phyloP scores from a whole-genome alignment of 345 rosid genomes.

The Cardamine resedifolia region DNA sequence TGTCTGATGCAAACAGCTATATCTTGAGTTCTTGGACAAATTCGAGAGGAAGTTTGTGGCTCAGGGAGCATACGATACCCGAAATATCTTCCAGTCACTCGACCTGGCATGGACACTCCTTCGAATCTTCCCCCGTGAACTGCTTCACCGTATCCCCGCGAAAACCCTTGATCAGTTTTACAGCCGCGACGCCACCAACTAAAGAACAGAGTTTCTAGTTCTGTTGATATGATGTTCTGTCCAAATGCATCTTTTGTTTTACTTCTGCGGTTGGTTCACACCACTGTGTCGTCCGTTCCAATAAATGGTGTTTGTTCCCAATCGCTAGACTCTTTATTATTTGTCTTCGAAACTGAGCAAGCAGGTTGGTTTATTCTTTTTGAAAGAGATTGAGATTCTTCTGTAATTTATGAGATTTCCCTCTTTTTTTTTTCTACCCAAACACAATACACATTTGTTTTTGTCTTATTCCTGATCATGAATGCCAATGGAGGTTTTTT shows the following conservation, averaged over 20 bases:
- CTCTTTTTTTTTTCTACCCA: not conserved
- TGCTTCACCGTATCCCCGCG: conserved; percentile 94
- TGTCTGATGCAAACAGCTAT: conserved; percentile 57
- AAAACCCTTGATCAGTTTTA: conserved; percentile 84
- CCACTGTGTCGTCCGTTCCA: conserved; percentile 19
- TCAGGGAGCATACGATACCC: conserved; percentile 96
- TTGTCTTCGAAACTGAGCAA: conserved; percentile 20
- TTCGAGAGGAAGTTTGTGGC: conserved; percentile 91
- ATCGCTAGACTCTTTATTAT: conserved; percentile 16
- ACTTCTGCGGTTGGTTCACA: conserved; percentile 21
- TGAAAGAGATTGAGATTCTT: conserved; percentile 16
- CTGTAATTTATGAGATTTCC: conserved; percentile 20
- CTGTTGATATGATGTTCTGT: conserved; percentile 7
- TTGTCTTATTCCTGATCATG: not conserved
- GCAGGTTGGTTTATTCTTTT: conserved; percentile 24
- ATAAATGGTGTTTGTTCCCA: conserved; percentile 31
- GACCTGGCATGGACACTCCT: conserved; percentile 96
- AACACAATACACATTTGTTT: conserved; percentile 10
- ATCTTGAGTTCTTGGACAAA: conserved; percentile 89
- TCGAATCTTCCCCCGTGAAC: conserved; percentile 93
- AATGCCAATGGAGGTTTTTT: not conserved
- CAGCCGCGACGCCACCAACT: conserved; percentile 60
- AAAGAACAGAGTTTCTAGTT: not conserved
- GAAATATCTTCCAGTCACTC: conserved; percentile 89
- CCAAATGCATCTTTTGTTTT: conserved; percentile 15